Evolutionary conservation across 208 protist genomes (phyloP).

Genomic region (Leishmania martiniquensis): DNA sequence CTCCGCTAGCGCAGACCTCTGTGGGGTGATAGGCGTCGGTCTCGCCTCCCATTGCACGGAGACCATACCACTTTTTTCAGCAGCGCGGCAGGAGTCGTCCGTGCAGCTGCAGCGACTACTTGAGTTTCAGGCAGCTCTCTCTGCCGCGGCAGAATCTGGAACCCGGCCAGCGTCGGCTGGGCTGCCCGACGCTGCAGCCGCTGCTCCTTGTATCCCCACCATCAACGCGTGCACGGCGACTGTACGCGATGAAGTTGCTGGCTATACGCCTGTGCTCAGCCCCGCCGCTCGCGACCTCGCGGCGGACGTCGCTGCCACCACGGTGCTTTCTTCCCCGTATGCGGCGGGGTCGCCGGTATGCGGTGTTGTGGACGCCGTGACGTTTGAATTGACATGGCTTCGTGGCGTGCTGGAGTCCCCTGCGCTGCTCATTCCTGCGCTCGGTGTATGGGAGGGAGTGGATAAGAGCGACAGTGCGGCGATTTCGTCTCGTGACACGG

Average conservation of each 20-base stretch:
- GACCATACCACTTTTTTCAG: background rate
- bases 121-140: constrained; percentile 3
- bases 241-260: background rate
- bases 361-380: background rate
- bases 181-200: background rate
- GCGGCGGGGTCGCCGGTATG: background rate
- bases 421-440: constrained; percentile 4
- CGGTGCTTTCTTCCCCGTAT: background rate
- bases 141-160: background rate
- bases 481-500: background rate
- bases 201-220: background rate
- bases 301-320: constrained; percentile 26
- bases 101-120: constrained; percentile 5
- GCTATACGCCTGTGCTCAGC: background rate
- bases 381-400: constrained; percentile 13
- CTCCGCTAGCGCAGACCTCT: background rate
- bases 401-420: constrained; percentile 28
- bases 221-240: background rate
- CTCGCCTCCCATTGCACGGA: background rate
- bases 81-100: background rate
- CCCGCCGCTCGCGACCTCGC: constrained; percentile 26
- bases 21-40: background rate
- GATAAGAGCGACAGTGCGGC: background rate
- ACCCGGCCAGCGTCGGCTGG: background rate
- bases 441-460: background rate